Conservation (phyloP, 1,139 yeast species). For the Suhomyces wounanorum region DNA sequence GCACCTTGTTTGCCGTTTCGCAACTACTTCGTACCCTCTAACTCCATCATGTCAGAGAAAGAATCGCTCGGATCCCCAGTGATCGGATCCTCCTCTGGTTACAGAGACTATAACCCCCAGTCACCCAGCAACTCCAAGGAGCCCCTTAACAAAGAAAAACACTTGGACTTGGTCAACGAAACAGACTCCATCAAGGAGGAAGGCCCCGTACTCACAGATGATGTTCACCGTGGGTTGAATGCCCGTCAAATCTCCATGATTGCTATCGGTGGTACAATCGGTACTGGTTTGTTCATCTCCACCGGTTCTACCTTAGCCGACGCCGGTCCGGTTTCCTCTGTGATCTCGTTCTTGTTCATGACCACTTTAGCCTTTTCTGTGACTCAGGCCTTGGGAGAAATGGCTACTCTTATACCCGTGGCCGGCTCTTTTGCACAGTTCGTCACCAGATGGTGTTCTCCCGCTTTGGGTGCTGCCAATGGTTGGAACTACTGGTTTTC, state of each 20-base stretch:
- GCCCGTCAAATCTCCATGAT: constrained; percentile 41
- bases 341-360: constrained; percentile 66
- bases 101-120: constrained; percentile 7
- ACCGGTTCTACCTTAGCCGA: constrained; percentile 53
- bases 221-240: constrained; percentile 43
- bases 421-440: constrained; percentile 63
- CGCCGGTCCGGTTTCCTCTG: constrained; percentile 75
- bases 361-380: constrained; percentile 65
- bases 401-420: constrained; percentile 73
- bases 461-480: constrained; percentile 75
- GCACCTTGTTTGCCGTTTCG: not conserved
- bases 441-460: constrained; percentile 62
- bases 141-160: constrained; percentile 16
- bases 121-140: constrained; percentile 12
- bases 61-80: constrained; percentile 5
- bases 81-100: constrained; percentile 9
- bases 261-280: constrained; percentile 56
- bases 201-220: constrained; percentile 19
- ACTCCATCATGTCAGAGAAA: constrained; percentile 8
- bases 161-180: constrained; percentile 17
- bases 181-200: constrained; percentile 14
- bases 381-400: constrained; percentile 72
- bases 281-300: constrained; percentile 65
- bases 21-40: not conserved
- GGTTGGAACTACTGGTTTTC: constrained; percentile 88